phyloP scores from a whole-genome alignment of 306 rosid species.

The Glycine soja region DNA sequence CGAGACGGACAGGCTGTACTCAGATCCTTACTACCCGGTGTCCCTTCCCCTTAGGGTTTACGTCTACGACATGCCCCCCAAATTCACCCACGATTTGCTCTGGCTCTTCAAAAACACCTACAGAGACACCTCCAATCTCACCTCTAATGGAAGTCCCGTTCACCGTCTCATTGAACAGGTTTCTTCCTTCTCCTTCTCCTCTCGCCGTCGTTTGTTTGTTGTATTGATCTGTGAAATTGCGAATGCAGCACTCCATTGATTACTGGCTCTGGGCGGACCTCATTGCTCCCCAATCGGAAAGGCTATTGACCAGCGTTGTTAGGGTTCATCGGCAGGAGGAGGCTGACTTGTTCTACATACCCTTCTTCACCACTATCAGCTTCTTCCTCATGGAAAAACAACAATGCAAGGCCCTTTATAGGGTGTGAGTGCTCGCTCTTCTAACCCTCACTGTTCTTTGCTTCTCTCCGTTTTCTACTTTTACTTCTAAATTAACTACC shows the following conservation, averaged over 20 bases:
- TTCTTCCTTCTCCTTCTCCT: neutral
- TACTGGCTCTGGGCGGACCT: constrained; percentile 97
- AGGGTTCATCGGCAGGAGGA: constrained; percentile 84
- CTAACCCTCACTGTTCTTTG: constrained; percentile 31
- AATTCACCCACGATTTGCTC: constrained; percentile 85
- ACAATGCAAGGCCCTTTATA: constrained; percentile 97
- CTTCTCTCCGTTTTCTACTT: neutral
- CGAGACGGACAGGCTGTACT: constrained; percentile 49
- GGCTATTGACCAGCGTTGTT: constrained; percentile 69
- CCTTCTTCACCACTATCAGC: constrained; percentile 95
- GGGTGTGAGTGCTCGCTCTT: constrained; percentile 98
- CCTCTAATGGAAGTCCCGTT: constrained; percentile 96
- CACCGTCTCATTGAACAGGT: constrained; percentile 98
- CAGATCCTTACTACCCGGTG: constrained; percentile 64
- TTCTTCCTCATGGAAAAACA: constrained; percentile 94
- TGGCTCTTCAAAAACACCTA: constrained; percentile 69
- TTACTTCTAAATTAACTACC: too few species aligned
- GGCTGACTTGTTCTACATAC: constrained; percentile 92
- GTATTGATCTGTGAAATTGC: neutral
- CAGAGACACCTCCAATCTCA: constrained; percentile 76
- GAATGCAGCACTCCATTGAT: constrained; percentile 84
- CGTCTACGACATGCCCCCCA: constrained; percentile 86
- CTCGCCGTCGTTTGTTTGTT: neutral
- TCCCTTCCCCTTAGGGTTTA: constrained; percentile 71
- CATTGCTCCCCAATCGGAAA: constrained; percentile 78